Evolutionary conservation across 2,329 filamentous ascomycete species (phyloP).

Genomic region (Apiospora koreana): DNA sequence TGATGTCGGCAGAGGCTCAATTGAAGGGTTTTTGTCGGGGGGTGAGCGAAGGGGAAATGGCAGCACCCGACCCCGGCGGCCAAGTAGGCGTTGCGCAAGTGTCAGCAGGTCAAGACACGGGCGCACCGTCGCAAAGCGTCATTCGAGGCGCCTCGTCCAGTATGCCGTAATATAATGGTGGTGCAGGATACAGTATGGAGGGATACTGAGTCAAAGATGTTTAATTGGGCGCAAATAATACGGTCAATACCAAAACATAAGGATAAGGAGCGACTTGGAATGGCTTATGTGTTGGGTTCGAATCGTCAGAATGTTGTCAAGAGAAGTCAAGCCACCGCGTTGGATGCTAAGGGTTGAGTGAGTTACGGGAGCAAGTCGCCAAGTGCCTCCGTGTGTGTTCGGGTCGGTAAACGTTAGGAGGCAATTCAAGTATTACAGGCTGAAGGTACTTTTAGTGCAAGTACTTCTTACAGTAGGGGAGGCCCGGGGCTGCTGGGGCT

Average conservation of each 20-base stretch:
- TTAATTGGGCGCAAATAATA: neutral
- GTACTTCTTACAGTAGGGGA: neutral
- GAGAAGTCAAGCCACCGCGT: neutral
- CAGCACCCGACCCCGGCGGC: neutral
- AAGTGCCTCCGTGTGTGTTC: neutral
- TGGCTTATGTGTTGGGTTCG: neutral
- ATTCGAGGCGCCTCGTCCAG: neutral
- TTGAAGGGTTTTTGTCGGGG: neutral
- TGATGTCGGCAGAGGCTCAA: constrained; percentile 4
- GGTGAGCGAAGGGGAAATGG: constrained; percentile 1
- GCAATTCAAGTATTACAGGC: neutral
- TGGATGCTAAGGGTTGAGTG: neutral
- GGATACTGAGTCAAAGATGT: constrained; percentile 1
- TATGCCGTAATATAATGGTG: neutral
- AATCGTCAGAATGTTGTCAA: neutral
- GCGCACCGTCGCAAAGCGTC: constrained; percentile 7
- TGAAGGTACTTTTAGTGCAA: too few species aligned
- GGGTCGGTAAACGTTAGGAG: neutral
- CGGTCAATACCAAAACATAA: constrained; percentile 2
- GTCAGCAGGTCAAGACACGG: constrained; percentile 5
- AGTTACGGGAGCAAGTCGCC: neutral
- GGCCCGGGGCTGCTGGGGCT: too few species aligned
- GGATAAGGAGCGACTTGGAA: neutral
- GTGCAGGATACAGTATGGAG: neutral
- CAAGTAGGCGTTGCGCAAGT: constrained; percentile 4